Evolutionary conservation across 139 green algal genomes (phyloP), one percentile per base, ranked within the genome.

Genomic region (Chlamydomonas sp.): DNA sequence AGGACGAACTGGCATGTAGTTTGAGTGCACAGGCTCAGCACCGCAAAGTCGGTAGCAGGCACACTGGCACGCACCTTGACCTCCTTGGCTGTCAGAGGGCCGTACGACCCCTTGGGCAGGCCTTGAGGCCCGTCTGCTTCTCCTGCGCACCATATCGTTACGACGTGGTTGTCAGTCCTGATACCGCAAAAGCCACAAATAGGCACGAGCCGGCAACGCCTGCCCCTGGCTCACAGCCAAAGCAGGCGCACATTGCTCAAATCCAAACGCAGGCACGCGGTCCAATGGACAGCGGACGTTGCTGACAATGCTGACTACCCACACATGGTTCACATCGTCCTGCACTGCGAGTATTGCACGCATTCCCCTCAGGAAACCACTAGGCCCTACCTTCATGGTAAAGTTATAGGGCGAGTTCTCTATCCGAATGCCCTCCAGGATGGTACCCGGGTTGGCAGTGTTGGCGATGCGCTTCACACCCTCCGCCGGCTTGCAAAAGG

Each of bases 381-480:
- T 49, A 5, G 0, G n/a, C 6, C 71, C 4, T 75, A 96, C 96
- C 94, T 97, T 94, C 88, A 99, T 95, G 4, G 91, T 93, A 83
- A 99, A 98, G 77, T 96, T 97, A 92, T 99, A 99, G 10, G 95
- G 95, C 1, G 96, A 98, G 89, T 96, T 99, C 73, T 99, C 91
- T 84, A 96, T 98, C 57, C 94, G 88, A 9, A 97, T 93, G 31
- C 97, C 97, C 85, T 96, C 92, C 61, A 99, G 83, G 15, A 99
- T 94, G 14, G 98, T 99, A 66, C 97, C 97, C 18, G 97, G 94
- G 90, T 99, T 99, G 66, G 98, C 95, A 63, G 91, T 93, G 85
- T 90, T 93, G 5, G 93, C 79, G 8, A 95, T 90, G 57, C 90
- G 93, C 57, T 96, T 87, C 5, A 98, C 90, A 9, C 96, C 97